Conservation (phyloP, 768 basidiomycete genomes). For the Calocera viscosa region DNA sequence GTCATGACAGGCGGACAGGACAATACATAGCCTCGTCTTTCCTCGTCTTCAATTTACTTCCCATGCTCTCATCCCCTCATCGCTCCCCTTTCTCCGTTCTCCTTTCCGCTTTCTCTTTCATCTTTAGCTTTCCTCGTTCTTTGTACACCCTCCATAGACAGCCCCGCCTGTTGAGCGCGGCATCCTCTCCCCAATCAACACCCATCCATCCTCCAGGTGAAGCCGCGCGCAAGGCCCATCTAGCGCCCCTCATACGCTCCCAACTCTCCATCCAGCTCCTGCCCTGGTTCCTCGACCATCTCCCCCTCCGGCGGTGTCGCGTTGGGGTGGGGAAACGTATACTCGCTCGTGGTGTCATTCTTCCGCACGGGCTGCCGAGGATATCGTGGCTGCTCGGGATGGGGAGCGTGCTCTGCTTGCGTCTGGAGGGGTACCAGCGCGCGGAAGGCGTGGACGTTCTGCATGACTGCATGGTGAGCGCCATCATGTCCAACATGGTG, state of each 20-base stretch:
- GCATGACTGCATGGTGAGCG: slow-evolving; percentile 80
- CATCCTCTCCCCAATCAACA: background rate
- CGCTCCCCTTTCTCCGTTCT: background rate
- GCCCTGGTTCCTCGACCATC: slow-evolving; percentile 3
- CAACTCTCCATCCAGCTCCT: background rate
- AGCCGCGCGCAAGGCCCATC: background rate
- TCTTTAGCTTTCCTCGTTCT: no score
- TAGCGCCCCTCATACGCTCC: background rate
- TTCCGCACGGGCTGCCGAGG: slow-evolving; percentile 59
- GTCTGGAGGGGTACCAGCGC: slow-evolving; percentile 78
- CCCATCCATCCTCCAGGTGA: background rate
- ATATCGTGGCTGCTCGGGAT: slow-evolving; percentile 75
- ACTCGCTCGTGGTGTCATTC: slow-evolving; percentile 59
- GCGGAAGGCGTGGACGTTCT: slow-evolving; percentile 83
- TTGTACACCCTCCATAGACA: background rate
- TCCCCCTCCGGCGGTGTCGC: background rate
- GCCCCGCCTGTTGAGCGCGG: background rate
- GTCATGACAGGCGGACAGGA: background rate
- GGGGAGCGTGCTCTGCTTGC: slow-evolving; percentile 70
- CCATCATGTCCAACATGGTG: slow-evolving; percentile 92
- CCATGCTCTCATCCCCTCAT: no score
- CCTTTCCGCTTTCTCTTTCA: no score
- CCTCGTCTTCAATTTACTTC: background rate
- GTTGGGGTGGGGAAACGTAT: slow-evolving; percentile 28
- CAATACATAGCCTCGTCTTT: background rate